Percentiles rank a stretch among this genome's conserved stretches.
Conservation (phyloP, 345 rosid species). For the Corchorus olitorius region DNA sequence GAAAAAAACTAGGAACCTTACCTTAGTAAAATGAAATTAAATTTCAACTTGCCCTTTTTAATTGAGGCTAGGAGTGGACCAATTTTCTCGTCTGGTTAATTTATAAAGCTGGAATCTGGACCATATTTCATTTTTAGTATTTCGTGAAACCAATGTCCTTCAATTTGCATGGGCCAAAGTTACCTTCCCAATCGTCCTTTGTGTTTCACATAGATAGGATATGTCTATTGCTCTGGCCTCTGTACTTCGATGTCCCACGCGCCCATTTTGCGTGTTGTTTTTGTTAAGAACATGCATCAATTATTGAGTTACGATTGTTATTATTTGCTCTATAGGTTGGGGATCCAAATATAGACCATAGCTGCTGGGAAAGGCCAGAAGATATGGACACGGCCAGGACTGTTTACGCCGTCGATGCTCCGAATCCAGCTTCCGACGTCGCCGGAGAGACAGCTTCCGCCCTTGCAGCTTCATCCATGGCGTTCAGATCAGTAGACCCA, state of each 20-base stretch:
- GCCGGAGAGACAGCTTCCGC: conserved; percentile 94
- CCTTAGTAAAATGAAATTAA: not conserved
- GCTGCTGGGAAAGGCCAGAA: conserved; percentile 97
- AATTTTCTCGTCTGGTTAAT: not conserved
- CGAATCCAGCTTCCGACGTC: conserved; percentile 84
- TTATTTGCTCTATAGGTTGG: conserved; percentile 62
- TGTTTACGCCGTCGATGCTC: conserved; percentile 78
- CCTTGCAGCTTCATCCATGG: conserved; percentile 86
- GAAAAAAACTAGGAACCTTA: not conserved
- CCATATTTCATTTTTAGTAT: not conserved
- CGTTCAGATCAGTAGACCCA: conserved; percentile 74
- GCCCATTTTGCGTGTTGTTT: not conserved
- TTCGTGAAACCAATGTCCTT: not conserved
- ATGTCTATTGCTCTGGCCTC: not conserved
- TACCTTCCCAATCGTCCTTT: not conserved
- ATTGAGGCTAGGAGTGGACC: not conserved
- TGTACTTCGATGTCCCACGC: not conserved
- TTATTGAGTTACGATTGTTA: no score
- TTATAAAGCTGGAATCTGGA: not conserved
- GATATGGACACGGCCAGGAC: conserved; percentile 93
- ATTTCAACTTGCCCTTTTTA: not conserved
- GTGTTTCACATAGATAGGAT: not conserved
- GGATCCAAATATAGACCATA: conserved; percentile 79
- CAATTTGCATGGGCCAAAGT: not conserved
- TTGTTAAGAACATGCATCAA: no score